Base-by-base conservation (phyloP, 2,329 filamentous ascomycete genomes). In the Pyrenophora tritici-repentis region DNA sequence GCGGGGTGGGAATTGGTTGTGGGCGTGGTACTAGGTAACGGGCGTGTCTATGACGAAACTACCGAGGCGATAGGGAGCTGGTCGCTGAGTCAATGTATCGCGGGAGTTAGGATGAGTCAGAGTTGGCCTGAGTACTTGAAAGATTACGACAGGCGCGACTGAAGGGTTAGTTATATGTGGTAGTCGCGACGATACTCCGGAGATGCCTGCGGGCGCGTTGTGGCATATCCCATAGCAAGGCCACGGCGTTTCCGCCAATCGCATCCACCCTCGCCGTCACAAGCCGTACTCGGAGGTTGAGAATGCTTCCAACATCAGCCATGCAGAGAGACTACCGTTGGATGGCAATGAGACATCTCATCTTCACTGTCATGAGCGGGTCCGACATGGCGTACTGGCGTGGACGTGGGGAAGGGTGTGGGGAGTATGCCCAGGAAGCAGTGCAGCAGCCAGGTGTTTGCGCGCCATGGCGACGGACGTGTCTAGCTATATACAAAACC, bases 41-140 rank as follows among this genome's bases (percentile, higher is more conserved):
- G 26, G 10, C 9, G 48, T 50, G 42, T 66, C 62, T 53, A 68
- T 70, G 68, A 71, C 65, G 68, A 70, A 65, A 56, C 56, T 60
- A 53, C 61, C 58, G 62, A 62, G 62, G 61, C 56, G 66, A 63
- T 54, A 47, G 47, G 37, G 51, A 45, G 47, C 16, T 48, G 46
- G 49, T 48, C 24, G 48, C 32, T 42, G 50, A 29, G 46, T 45
- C 42, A 53, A 42, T 32, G 33, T n/a, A 55, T 56, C 46, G 55
- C 53, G 44, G 52, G 41, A 34, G 42, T 42, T 17, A 46, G 17
- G 48, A 45, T 64, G 63, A 63, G 59, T 61, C 58, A 62, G 52
- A 56, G 18, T 51, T 47, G 48, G 36, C 39, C 36, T 42, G 36
- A 16, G n/a, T 43, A 43, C n/a, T 33, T 54, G 10, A 43, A 55